Conservation (phyloP, 2,329 filamentous ascomycete genomes). For the Clarireedia sp. region DNA sequence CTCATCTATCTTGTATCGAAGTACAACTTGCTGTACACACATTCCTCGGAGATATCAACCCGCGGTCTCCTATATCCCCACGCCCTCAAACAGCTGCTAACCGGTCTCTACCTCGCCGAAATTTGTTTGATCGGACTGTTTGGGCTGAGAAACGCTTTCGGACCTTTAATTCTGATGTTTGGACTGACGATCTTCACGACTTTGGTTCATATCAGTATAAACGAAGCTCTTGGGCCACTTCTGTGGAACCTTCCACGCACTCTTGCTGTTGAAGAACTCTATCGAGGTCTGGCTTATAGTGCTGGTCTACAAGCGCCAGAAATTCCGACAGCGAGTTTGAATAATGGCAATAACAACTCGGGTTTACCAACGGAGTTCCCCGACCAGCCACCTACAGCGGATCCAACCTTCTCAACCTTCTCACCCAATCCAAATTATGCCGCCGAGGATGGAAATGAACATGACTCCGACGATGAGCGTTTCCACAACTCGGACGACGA, state of each 20-base stretch:
- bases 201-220: constrained; percentile 42
- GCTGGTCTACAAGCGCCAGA: constrained; percentile 25
- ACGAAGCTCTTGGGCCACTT: constrained; percentile 24
- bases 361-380: neutral
- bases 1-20: constrained; percentile 58
- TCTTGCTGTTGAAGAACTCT: constrained; percentile 22
- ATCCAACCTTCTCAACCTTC: neutral
- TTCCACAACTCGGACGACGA: neutral
- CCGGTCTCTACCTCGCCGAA: constrained; percentile 55
- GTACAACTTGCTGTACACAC: constrained; percentile 59
- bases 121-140: constrained; percentile 58
- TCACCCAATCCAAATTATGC: neutral
- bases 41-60: constrained; percentile 52
- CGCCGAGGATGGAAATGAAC: neutral
- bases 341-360: neutral
- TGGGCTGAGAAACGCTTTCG: constrained; percentile 44
- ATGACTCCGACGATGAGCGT: neutral
- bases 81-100: constrained; percentile 54
- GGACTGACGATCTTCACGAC: constrained; percentile 46
- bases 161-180: constrained; percentile 50
- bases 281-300: constrained; percentile 14
- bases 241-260: constrained; percentile 27
- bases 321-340: constrained; percentile 25
- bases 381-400: neutral
- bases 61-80: constrained; percentile 58